phyloP scores from a whole-genome alignment of 345 rosid genomes.

The Eucalyptus tenuipes region DNA sequence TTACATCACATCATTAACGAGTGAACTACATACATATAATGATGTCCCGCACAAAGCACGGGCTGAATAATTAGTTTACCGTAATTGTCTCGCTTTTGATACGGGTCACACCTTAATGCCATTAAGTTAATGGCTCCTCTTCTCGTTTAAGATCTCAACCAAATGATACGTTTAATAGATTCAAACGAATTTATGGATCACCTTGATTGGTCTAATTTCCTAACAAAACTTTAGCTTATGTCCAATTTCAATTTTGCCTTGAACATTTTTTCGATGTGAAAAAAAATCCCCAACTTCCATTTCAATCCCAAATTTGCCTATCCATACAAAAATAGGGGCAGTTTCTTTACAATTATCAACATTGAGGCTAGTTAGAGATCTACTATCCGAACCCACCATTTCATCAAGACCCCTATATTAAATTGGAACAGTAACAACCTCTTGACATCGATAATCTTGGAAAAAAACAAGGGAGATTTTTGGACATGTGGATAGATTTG shows the following conservation, averaged over 20 bases:
- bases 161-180: background rate
- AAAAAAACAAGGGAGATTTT: background rate
- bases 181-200: background rate
- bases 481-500: background rate
- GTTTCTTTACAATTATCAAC: background rate
- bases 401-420: background rate
- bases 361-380: background rate
- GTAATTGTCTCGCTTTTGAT: background rate
- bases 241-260: background rate
- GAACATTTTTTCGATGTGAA: accelerated
- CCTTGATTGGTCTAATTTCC: background rate
- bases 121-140: background rate
- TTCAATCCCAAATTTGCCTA: background rate
- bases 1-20: background rate
- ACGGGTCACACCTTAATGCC: background rate
- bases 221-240: background rate
- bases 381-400: background rate
- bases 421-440: background rate
- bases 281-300: background rate
- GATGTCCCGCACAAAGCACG: background rate
- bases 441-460: accelerated
- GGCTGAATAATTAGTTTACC: background rate
- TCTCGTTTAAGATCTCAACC: background rate
- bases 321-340: background rate
- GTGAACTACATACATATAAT: background rate